Evolutionary conservation across 2,329 filamentous ascomycete genomes (phyloP).

Genomic region (Eutypa lata): DNA sequence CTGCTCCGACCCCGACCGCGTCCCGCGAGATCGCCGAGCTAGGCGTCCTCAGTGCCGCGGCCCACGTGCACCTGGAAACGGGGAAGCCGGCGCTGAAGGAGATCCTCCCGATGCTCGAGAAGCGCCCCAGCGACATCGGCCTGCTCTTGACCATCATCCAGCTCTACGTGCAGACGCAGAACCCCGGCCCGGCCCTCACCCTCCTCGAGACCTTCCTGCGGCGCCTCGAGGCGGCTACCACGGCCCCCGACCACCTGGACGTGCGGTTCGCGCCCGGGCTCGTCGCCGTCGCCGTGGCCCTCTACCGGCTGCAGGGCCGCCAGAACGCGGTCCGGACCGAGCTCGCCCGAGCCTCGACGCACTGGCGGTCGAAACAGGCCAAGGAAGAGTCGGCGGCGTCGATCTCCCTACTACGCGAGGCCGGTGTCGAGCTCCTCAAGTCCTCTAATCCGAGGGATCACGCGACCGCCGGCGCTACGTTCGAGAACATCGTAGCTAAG

Average conservation of each 20-base stretch:
- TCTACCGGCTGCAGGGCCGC: conserved; percentile 76
- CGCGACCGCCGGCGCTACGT: conserved; percentile 71
- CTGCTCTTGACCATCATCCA: conserved; percentile 77
- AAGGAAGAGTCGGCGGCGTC: conserved; percentile 49
- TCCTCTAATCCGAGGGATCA: conserved; percentile 69
- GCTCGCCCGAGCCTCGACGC: conserved; percentile 72
- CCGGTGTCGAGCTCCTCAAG: conserved; percentile 77
- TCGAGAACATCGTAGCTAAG: conserved; percentile 65
- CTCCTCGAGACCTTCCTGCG: conserved; percentile 73
- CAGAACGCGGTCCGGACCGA: conserved; percentile 69
- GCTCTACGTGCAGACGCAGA: conserved; percentile 70
- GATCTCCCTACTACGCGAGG: conserved; percentile 71
- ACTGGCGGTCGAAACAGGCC: conserved; percentile 68
- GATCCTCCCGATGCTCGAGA: conserved; percentile 67
- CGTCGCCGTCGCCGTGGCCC: conserved; percentile 72
- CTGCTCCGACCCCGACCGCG: conserved; percentile 23
- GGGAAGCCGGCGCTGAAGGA: conserved; percentile 68
- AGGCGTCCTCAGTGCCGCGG: conserved; percentile 65
- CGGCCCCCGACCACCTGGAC: conserved; percentile 55
- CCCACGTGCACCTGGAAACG: conserved; percentile 60
- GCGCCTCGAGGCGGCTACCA: conserved; percentile 64
- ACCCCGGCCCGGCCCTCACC: conserved; percentile 70
- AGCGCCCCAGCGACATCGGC: conserved; percentile 75
- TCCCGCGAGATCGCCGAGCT: conserved; percentile 36
- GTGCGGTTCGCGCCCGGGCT: conserved; percentile 82